A percentile compares a stretch with the other conserved stretches of the same genome.
phyloP scores from a whole-genome alignment of 768 basidiomycete species.

The Lentinula sp. region DNA sequence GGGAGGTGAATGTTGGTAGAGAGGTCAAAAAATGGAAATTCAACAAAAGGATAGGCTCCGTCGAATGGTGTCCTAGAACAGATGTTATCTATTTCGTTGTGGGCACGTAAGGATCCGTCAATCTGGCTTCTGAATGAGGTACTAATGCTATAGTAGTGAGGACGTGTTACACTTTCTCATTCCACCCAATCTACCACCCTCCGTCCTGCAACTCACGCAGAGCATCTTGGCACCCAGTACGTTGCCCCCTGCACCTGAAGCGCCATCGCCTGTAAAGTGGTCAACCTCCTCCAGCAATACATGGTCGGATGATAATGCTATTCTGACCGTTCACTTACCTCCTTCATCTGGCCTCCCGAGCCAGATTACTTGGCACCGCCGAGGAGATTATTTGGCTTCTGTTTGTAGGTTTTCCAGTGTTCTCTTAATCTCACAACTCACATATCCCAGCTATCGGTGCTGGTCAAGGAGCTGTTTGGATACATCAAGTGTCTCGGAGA shows the following conservation, averaged over 20 bases:
- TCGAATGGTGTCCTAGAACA: slow-evolving; percentile 91
- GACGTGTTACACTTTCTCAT: slow-evolving; percentile 74
- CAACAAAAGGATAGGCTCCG: slow-evolving; percentile 67
- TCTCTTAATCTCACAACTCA: slow-evolving; percentile 9
- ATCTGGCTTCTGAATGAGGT: not conserved
- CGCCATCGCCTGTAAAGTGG: slow-evolving; percentile 71
- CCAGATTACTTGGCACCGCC: slow-evolving; percentile 88
- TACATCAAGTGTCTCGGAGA: slow-evolving; percentile 89
- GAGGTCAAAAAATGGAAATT: slow-evolving; percentile 87
- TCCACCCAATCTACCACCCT: slow-evolving; percentile 68
- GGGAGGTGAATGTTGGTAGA: slow-evolving; percentile 88
- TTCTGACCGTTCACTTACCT: slow-evolving; percentile 58
- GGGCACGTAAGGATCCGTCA: slow-evolving; percentile 53
- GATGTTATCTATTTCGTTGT: slow-evolving; percentile 78
- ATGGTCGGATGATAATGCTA: slow-evolving; percentile 47
- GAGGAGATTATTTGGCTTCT: slow-evolving; percentile 92
- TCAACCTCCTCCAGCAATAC: slow-evolving; percentile 35
- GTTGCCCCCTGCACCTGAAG: slow-evolving; percentile 50
- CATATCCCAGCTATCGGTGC: slow-evolving; percentile 48
- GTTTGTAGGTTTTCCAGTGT: slow-evolving; percentile 63
- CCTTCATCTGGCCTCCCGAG: slow-evolving; percentile 63
- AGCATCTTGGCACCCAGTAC: slow-evolving; percentile 55
- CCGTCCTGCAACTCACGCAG: slow-evolving; percentile 53
- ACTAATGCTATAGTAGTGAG: slow-evolving; percentile 46
- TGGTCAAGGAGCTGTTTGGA: slow-evolving; percentile 83